A percentile compares a stretch with the other conserved stretches of the same genome.
phyloP scores from a whole-genome alignment of 2,329 filamentous ascomycete species.

The Pseudopithomyces chartarum region DNA sequence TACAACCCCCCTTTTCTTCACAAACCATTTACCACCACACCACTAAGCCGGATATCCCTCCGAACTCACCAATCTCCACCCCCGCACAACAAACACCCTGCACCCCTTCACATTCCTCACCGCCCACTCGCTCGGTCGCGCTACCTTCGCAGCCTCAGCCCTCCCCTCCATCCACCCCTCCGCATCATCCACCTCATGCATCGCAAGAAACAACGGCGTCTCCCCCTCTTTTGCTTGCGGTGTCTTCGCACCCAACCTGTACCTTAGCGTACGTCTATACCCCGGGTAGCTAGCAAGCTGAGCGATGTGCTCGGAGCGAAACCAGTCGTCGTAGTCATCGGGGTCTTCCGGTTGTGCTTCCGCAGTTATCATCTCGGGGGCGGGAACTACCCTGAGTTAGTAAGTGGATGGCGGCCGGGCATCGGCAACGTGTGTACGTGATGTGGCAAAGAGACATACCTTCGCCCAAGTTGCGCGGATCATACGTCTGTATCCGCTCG shows the following conservation, averaged over 20 bases:
- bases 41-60: neutral
- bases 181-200: conserved; percentile 2
- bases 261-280: neutral
- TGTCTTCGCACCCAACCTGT: conserved; percentile 1
- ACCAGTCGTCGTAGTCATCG: neutral
- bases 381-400: neutral
- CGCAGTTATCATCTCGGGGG: neutral
- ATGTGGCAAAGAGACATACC: too few species aligned
- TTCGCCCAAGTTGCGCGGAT: neutral
- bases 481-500: neutral
- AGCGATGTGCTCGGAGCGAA: neutral
- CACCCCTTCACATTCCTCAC: neutral
- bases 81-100: neutral
- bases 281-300: neutral
- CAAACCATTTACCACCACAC: too few species aligned
- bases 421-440: too few species aligned
- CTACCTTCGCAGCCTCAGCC: neutral
- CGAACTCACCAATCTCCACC: conserved; percentile 1
- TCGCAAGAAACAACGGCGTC: neutral
- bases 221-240: neutral
- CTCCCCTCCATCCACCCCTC: neutral
- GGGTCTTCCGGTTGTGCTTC: neutral
- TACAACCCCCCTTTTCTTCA: too few species aligned
- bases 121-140: neutral
- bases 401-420: neutral